Base-by-base conservation (phyloP, 2,329 filamentous ascomycete species). In the Tolypocladium nubicola region DNA sequence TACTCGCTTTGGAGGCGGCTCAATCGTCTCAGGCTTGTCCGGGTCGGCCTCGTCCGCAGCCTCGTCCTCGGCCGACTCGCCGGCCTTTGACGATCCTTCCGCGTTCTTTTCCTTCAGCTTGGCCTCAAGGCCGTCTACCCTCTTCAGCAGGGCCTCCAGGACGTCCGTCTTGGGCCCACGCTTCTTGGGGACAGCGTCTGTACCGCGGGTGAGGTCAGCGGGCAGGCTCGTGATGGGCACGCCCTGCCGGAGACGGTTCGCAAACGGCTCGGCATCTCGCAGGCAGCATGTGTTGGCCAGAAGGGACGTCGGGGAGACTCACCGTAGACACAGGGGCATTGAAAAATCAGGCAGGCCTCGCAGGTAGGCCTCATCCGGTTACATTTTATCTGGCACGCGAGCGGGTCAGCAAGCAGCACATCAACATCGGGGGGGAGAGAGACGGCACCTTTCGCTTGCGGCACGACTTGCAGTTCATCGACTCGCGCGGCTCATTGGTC, bases 391-490 rank as follows among this genome's bases (percentile, higher is more conserved):
- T 95, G 66, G 61, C 53, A 10, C 19, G 49, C 19, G 49, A 4
- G n/a, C 19, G 13, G n/a, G 53, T 59, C 53, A 60, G 56, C 10
- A 52, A 6, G 30, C 11, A n/a, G 47, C 16, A 16, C 10, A 50
- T 21, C 16, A 4, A 19, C 50, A 16, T 21, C 50, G n/a, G 37
- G 66, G 54, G 16, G 41, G 38, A 7, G 30, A 26, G 52, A 23
- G 37, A 45, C 26, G 35, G 53, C 73, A 93, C 90, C 86, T 96
- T 96, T 75, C 90, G 82, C 74, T 95, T 95, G 64, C 90, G 84
- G 77, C 90, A 96, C 57, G 89, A 94, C 73, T 96, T 95, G 83
- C 90, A 96, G 72, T 96, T 96, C 90, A 96, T 96, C 39, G 88
- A 89, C 77, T 95, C 90, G 66, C 88, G 85, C 45, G 88, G 89